phyloP scores from a whole-genome alignment of 768 basidiomycete species.

The Psilocybe tampanensis region DNA sequence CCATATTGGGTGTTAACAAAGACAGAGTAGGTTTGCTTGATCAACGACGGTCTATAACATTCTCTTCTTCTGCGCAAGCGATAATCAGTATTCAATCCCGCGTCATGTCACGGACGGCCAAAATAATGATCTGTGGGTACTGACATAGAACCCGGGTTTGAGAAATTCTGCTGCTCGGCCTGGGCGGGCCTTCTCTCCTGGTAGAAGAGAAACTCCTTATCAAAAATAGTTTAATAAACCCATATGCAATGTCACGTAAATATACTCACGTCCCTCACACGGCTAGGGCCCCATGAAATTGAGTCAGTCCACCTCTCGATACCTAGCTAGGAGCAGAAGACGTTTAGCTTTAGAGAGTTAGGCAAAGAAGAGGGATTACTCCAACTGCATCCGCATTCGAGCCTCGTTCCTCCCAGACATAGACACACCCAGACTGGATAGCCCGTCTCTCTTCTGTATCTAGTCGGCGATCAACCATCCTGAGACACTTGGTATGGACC shows the following conservation, averaged over 20 bases:
- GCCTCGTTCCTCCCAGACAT: conserved; percentile 84
- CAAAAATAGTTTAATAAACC: conserved; percentile 4
- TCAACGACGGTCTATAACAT: conserved; percentile 36
- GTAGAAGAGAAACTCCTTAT: conserved; percentile 77
- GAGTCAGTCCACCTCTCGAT: conserved; percentile 86
- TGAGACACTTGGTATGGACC: conserved; percentile 56
- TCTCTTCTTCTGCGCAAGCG: conserved; percentile 9
- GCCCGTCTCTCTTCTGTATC: conserved; percentile 75
- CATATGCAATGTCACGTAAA: conserved; percentile 5
- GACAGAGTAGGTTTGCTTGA: conserved; percentile 84
- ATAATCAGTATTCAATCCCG: background rate
- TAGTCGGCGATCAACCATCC: conserved; percentile 71
- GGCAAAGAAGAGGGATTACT: conserved; percentile 34
- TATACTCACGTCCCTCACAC: conserved; percentile 68
- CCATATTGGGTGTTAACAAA: conserved; percentile 67
- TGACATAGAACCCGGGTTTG: conserved; percentile 49
- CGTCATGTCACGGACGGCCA: background rate
- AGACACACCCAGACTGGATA: conserved; percentile 74
- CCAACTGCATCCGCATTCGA: conserved; percentile 67
- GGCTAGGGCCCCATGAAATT: conserved; percentile 77
- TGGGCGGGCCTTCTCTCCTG: conserved; percentile 59
- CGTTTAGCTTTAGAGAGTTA: conserved; percentile 5
- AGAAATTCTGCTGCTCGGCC: conserved; percentile 41
- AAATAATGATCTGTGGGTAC: conserved; percentile 34
- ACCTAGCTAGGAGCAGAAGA: conserved; percentile 49